phyloP scores from a whole-genome alignment of 2,329 filamentous ascomycete genomes.

The Fusarium coicis region DNA sequence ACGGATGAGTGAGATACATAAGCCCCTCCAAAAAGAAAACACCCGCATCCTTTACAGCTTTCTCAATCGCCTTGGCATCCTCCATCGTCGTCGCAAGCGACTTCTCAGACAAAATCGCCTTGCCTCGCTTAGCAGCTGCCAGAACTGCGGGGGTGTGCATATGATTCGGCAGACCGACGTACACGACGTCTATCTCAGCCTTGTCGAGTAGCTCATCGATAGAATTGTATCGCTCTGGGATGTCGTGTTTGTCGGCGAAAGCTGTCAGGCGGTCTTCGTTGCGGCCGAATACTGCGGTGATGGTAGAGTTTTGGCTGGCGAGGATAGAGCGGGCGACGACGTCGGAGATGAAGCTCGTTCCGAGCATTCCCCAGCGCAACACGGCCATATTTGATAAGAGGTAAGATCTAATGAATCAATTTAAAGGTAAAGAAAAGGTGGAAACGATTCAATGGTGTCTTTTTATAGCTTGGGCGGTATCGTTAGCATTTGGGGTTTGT shows the following conservation, averaged over 20 bases:
- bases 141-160: constrained; percentile 20
- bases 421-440: rapidly evolving
- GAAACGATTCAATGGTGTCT: rapidly evolving
- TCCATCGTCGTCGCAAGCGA: constrained; percentile 12
- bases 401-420: rapidly evolving
- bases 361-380: constrained; percentile 19
- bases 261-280: not conserved
- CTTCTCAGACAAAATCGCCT: constrained; percentile 13
- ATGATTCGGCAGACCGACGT: constrained; percentile 19
- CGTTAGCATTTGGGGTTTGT: not conserved
- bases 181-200: constrained; percentile 11
- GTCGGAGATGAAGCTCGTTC: constrained; percentile 23
- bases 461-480: not conserved
- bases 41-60: not conserved
- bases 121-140: constrained; percentile 17
- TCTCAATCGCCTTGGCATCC: not conserved
- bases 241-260: constrained; percentile 9
- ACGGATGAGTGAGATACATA: constrained; percentile 6
- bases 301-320: constrained; percentile 8
- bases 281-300: constrained; percentile 7
- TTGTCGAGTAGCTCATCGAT: constrained; percentile 6
- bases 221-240: not conserved
- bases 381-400: not conserved
- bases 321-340: constrained; percentile 14
- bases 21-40: constrained; percentile 9